Conservation (phyloP, 164 flowering plant genomes). For the Kingdonia uniflora region DNA sequence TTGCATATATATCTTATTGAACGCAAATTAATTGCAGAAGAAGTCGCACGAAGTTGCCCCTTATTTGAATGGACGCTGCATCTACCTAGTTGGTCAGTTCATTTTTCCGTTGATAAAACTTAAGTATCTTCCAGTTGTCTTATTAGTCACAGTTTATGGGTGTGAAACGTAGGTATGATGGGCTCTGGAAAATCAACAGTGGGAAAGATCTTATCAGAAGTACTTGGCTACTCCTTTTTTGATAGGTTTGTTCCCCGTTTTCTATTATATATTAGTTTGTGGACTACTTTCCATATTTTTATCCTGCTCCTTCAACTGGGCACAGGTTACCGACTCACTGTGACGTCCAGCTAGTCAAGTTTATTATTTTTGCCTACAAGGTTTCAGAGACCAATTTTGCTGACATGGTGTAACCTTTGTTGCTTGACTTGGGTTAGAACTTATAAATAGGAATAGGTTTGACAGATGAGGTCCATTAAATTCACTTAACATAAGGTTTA, state of each 20-base stretch:
- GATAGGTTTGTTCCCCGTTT: conserved; percentile 56
- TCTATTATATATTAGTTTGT: conserved; percentile 27
- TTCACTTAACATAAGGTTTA: too few relatives aligned
- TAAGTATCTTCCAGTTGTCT: too few relatives aligned
- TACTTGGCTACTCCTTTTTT: conserved; percentile 62
- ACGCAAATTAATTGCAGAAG: conserved; percentile 40
- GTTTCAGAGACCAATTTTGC: too few relatives aligned
- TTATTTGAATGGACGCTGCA: conserved; percentile 58
- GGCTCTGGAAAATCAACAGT: conserved; percentile 95
- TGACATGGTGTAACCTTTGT: too few relatives aligned
- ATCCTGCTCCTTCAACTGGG: too few relatives aligned
- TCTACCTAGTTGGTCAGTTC: conserved; percentile 89
- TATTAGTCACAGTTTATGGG: conserved; percentile 2
- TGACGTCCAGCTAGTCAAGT: too few relatives aligned
- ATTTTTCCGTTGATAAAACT: too few relatives aligned
- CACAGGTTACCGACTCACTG: too few relatives aligned
- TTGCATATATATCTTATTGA: background rate
- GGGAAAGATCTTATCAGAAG: conserved; percentile 69
- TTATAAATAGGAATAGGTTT: too few relatives aligned
- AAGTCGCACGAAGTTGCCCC: conserved; percentile 60
- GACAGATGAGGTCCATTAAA: too few relatives aligned
- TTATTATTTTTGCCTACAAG: too few relatives aligned
- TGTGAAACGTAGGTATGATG: conserved; percentile 74
- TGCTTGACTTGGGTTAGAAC: too few relatives aligned
- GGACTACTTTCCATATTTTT: conserved; percentile 3